phyloP scores from a whole-genome alignment of 352 stramenopile species.

The Globisporangium ultimum region DNA sequence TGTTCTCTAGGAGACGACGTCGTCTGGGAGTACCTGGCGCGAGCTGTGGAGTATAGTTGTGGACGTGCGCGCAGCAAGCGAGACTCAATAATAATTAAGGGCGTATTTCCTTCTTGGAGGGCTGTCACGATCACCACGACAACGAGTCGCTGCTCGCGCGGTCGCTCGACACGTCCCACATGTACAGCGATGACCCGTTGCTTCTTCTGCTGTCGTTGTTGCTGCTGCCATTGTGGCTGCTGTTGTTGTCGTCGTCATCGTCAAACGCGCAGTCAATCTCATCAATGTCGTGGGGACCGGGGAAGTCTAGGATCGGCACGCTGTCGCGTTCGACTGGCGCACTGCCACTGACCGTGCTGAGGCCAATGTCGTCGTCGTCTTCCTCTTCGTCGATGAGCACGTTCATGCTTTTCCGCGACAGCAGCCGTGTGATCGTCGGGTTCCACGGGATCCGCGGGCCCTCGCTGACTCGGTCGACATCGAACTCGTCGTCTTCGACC shows the following conservation, averaged over 20 bases:
- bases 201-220: background rate
- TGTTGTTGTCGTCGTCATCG: background rate
- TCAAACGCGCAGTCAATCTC: constrained; percentile 35
- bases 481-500: constrained; percentile 24
- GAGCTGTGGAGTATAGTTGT: too few species aligned
- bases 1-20: too few species aligned
- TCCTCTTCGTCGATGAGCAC: constrained; percentile 60
- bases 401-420: constrained; percentile 50
- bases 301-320: constrained; percentile 56
- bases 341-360: background rate
- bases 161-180: background rate
- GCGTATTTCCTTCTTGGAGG: background rate
- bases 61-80: background rate
- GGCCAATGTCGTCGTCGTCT: constrained; percentile 23
- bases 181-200: background rate
- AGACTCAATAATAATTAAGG: constrained; percentile 7
- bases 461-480: constrained; percentile 29
- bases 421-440: constrained; percentile 36
- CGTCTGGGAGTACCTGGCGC: too few species aligned
- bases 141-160: background rate
- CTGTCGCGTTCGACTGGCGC: constrained; percentile 19
- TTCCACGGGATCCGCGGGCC: constrained; percentile 40
- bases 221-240: too few species aligned
- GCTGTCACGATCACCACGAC: background rate
- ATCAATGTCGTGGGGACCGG: constrained; percentile 30